These are phyloP conservation scores for Dactylonectria estremocensis DNA, from an alignment of 2,329 filamentous ascomycete genomes.

Conservation along the genomic window DNA sequence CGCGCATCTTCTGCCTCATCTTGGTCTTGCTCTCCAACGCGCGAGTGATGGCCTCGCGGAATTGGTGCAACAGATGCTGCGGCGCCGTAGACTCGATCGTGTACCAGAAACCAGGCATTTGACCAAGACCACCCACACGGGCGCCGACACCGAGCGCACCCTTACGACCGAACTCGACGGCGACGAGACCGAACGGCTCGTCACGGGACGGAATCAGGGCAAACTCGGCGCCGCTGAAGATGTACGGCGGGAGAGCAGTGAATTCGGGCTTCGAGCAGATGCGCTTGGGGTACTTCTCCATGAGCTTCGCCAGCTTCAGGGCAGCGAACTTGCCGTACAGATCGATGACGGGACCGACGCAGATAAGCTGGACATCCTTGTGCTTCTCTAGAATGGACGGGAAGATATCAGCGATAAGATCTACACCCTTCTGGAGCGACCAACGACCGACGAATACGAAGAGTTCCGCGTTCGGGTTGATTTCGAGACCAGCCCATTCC, in stretches of 20 bases:
- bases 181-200: too few species aligned
- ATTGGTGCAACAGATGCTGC: neutral
- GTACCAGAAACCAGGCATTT: neutral
- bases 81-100: neutral
- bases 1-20: neutral
- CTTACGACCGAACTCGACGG: neutral
- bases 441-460: neutral
- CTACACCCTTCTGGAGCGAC: neutral
- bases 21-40: too few species aligned
- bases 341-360: neutral
- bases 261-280: too few species aligned
- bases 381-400: neutral
- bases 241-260: too few species aligned
- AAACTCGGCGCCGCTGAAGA: too few species aligned
- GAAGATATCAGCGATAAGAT: neutral
- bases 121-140: neutral
- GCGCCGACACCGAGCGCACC: neutral
- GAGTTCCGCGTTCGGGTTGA: neutral
- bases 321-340: neutral
- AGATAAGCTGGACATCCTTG: neutral
- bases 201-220: too few species aligned
- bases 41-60: too few species aligned
- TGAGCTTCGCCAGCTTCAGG: neutral
- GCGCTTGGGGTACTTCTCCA: slow-evolving; percentile 1
- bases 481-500: neutral